Evolutionary conservation across 495 filamentous ascomycete genomes (phyloP), one percentile per base, ranked within the genome.

Genomic region (Evansstolkia leycettana): DNA sequence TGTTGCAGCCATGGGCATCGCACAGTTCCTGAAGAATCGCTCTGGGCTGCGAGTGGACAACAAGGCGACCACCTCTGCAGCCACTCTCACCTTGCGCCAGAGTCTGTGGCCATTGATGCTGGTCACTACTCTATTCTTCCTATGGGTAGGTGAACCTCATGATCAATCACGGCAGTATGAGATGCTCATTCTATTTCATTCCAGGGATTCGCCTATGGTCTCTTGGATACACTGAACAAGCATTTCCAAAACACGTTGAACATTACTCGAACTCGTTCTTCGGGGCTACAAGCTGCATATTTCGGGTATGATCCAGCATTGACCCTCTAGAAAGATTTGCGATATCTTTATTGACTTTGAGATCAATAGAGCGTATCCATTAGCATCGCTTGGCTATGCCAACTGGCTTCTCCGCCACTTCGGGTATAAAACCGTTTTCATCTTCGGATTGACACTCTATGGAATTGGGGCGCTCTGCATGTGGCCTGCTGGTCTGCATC

Each of bases 71-170:
- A 78, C 75, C 3, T 62, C 57, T 2, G 73, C 73, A 0, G 70
- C 69, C 11, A 68, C 72, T 25, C 54, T 79, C 20, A 79, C 75
- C 7, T 47, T 80, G 14, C 57, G 73, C 12, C 67, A 75, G 48
- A 74, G 70, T 37, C 44, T 77, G 26, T 53, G 63, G 45, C 67
- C 68, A 8, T 54, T 72, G 31, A 42, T 50, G 9, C 51, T 74
- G 5, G 66, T 58, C 38, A 67, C 59, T 15, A 68, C 76, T 36
- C 60, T 84, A n/a, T 84, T 82, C 60, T 83, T 87, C 53, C 58
- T 84, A 32, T 84, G 78, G 82, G 58, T 61, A 44, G n/a, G 5
- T 23, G 5, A 23, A 23, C 9, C 20, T 23, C 20, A 23, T 23
- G 20, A 28, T 15, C 10, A 16, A 10, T 23, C 11, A 2, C n/a